Percentiles rank a stretch among this genome's conserved stretches.
phyloP scores from a whole-genome alignment of 495 filamentous ascomycete genomes.

The Extremus antarcticus region DNA sequence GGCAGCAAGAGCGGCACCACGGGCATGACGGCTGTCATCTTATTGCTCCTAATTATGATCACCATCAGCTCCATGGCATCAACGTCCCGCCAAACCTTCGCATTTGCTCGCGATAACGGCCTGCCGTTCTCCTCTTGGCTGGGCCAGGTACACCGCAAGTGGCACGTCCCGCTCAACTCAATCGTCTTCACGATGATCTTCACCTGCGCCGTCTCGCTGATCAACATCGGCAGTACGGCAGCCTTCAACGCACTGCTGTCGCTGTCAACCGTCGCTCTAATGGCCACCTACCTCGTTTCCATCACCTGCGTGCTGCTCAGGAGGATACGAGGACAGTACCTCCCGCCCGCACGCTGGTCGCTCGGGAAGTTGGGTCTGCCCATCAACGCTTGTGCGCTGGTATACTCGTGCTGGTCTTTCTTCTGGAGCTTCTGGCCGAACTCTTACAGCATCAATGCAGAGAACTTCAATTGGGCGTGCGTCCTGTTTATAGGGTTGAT shows the following conservation, averaged over 20 bases:
- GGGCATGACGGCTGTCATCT: conserved; percentile 29
- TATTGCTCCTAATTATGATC: conserved; percentile 22
- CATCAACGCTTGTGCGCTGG: conserved; percentile 5
- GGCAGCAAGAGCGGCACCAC: conserved; percentile 28
- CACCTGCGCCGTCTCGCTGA: conserved; percentile 29
- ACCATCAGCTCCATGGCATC: conserved; percentile 26
- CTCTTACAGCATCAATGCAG: neutral
- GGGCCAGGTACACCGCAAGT: neutral
- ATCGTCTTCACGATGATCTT: conserved; percentile 30
- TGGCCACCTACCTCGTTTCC: conserved; percentile 13
- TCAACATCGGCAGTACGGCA: conserved; percentile 39
- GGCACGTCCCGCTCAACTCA: conserved; percentile 11
- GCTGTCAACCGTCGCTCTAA: conserved; percentile 18
- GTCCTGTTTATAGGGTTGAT: neutral
- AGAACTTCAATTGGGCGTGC: neutral
- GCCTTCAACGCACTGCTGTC: conserved; percentile 42
- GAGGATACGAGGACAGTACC: neutral
- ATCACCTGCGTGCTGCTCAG: conserved; percentile 8
- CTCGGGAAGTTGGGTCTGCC: conserved; percentile 4
- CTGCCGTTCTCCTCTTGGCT: conserved; percentile 34
- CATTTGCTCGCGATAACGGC: too few relatives aligned
- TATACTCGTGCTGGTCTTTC: conserved; percentile 7
- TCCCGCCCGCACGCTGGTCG: neutral
- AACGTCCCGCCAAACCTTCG: conserved; percentile 42
- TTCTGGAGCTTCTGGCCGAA: neutral